Conservation (phyloP, 768 basidiomycete genomes). For the Austroboletus festivus region DNA sequence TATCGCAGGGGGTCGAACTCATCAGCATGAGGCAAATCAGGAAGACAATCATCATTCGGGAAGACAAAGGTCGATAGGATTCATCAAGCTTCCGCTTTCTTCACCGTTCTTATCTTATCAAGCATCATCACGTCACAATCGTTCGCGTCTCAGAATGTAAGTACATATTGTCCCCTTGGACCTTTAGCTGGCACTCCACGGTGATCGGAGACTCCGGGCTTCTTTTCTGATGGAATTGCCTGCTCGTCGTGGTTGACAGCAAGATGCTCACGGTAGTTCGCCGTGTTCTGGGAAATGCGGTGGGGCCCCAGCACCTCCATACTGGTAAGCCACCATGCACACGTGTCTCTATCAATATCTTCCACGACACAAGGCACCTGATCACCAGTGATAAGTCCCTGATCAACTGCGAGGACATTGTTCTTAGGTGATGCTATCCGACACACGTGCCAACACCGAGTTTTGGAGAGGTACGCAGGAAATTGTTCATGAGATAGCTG, state of each 20-base stretch:
- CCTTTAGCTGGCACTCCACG: neutral
- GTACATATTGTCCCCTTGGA: too few species aligned
- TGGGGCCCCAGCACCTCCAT: neutral
- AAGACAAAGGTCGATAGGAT: too few species aligned
- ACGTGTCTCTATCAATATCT: neutral
- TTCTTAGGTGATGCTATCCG: neutral
- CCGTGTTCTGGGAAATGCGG: slow-evolving; percentile 1
- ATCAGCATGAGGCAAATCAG: neutral
- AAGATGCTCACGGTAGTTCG: neutral
- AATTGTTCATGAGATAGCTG: too few species aligned
- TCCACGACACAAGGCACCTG: neutral
- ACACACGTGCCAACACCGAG: neutral
- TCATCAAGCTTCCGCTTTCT: too few species aligned
- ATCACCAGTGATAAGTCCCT: neutral
- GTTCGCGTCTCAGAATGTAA: neutral
- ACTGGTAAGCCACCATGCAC: neutral
- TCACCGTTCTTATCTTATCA: neutral
- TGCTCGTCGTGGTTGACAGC: neutral
- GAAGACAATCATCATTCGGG: neutral
- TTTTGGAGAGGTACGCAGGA: too few species aligned
- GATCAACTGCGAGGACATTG: neutral
- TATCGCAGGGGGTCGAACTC: neutral
- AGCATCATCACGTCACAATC: neutral
- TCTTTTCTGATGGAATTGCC: slow-evolving; percentile 5
- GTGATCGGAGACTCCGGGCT: neutral